Evolutionary conservation across 2,329 filamentous ascomycete genomes (phyloP).

Genomic region (Exophiala xenobiotica): DNA sequence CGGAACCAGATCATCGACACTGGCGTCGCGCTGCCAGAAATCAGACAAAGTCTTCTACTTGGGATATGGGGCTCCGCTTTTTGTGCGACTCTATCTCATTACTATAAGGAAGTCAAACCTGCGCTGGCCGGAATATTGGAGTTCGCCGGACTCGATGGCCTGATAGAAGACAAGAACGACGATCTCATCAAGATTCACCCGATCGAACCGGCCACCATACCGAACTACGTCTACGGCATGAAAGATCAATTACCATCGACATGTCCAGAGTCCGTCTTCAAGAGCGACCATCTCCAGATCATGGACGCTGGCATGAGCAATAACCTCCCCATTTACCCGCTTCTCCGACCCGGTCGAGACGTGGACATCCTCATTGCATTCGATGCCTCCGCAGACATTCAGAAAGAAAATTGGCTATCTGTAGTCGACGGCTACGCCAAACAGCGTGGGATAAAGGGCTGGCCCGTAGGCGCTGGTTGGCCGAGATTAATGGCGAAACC

Average conservation of each 20-base stretch:
- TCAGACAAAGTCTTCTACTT: slow-evolving; percentile 78
- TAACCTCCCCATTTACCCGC: slow-evolving; percentile 91
- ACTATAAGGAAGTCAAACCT: slow-evolving; percentile 91
- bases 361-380: slow-evolving; percentile 91
- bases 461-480: slow-evolving; percentile 95
- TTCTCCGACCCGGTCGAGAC: slow-evolving; percentile 81
- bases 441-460: slow-evolving; percentile 87
- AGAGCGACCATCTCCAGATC: slow-evolving; percentile 69
- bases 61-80: slow-evolving; percentile 98
- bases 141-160: slow-evolving; percentile 72
- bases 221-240: slow-evolving; percentile 86
- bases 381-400: slow-evolving; percentile 90
- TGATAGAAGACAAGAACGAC: slow-evolving; percentile 78
- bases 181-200: slow-evolving; percentile 91
- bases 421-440: slow-evolving; percentile 90
- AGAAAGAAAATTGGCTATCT: slow-evolving; percentile 92
- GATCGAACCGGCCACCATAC: slow-evolving; percentile 85
- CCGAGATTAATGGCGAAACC: slow-evolving; percentile 62
- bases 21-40: slow-evolving; percentile 74
- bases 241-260: slow-evolving; percentile 70
- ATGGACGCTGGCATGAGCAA: slow-evolving; percentile 99
- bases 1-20: slow-evolving; percentile 62
- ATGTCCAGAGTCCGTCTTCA: slow-evolving; percentile 73
- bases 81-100: slow-evolving; percentile 91
- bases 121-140: slow-evolving; percentile 72